A percentile compares a stretch with the other conserved stretches of the same genome.
These are phyloP conservation scores for Rubroboletus pulcherrimus DNA, from an alignment of 768 basidiomycete species.

Conservation along the genomic window DNA sequence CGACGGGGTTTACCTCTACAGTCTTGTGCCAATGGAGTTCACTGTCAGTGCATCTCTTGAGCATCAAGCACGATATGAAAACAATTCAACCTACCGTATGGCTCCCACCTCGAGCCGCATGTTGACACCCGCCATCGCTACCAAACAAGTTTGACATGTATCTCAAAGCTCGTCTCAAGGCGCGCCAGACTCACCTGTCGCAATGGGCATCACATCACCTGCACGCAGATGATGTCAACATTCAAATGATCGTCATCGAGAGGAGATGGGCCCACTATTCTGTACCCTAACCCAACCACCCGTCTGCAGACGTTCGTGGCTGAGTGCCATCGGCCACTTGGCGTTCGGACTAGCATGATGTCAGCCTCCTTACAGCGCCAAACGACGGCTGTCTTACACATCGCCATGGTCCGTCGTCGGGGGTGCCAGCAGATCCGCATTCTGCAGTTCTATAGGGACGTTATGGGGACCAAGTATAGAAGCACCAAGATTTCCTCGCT, in stretches of 20 bases:
- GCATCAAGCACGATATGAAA: background rate
- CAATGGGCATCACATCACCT: constrained; percentile 38
- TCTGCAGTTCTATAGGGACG: constrained; percentile 47
- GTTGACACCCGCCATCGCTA: constrained; percentile 28
- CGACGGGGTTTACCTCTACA: constrained; percentile 17
- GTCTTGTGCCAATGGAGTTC: constrained; percentile 41
- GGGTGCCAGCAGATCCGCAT: constrained; percentile 53
- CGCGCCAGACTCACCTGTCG: constrained; percentile 26
- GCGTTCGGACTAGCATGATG: constrained; percentile 34
- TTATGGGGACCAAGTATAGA: constrained; percentile 55
- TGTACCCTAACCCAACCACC: constrained; percentile 62
- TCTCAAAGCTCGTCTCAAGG: background rate
- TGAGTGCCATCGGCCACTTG: constrained; percentile 51
- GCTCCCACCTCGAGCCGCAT: constrained; percentile 38
- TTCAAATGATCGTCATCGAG: background rate
- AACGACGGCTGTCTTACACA: constrained; percentile 31
- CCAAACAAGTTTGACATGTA: background rate
- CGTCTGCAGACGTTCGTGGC: constrained; percentile 22
- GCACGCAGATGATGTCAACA: background rate
- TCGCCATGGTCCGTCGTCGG: constrained; percentile 57
- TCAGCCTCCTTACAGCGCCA: background rate
- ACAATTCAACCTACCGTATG: constrained; percentile 25
- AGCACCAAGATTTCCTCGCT: constrained; percentile 42
- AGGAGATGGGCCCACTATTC: constrained; percentile 37
- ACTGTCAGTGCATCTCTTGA: constrained; percentile 12